Evolutionary conservation across 176 grass and related monocot species (phyloP).

Genomic region (Eleusine indica): DNA sequence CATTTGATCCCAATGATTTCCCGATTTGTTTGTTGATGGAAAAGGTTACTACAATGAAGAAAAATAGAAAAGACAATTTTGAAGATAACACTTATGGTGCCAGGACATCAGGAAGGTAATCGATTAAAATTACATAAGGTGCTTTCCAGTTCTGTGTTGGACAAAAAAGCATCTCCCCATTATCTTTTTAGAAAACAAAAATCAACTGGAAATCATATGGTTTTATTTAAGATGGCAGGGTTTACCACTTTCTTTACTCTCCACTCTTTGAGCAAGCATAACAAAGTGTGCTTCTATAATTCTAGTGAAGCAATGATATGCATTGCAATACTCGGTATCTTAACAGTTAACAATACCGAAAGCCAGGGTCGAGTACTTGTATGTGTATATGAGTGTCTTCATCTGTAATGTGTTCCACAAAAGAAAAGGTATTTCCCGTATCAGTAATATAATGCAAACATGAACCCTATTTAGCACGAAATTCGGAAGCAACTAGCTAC

Average conservation of each 20-base stretch:
- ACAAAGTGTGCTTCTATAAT: too few species aligned
- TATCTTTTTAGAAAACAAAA: background rate
- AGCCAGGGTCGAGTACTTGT: background rate
- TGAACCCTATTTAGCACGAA: conserved; percentile 2
- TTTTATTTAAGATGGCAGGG: conserved; percentile 7
- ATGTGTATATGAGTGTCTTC: too few species aligned
- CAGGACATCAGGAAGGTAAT: background rate
- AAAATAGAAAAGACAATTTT: background rate
- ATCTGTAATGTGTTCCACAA: too few species aligned
- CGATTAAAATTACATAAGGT: too few species aligned
- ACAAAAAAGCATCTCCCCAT: background rate
- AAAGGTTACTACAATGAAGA: background rate
- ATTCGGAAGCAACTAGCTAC: background rate
- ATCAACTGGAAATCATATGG: background rate
- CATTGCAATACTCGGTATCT: background rate
- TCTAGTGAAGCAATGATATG: background rate
- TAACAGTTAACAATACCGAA: background rate
- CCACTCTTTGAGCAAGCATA: conserved; percentile 7
- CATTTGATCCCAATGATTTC: background rate
- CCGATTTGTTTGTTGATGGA: background rate
- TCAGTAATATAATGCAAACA: background rate
- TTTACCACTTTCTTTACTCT: background rate
- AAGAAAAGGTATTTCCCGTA: background rate
- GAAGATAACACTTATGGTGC: background rate
- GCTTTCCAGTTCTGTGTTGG: background rate